A percentile compares a stretch with the other conserved stretches of the same genome.
Conservation (phyloP, 345 rosid genomes). For the Pugionium cornutum region DNA sequence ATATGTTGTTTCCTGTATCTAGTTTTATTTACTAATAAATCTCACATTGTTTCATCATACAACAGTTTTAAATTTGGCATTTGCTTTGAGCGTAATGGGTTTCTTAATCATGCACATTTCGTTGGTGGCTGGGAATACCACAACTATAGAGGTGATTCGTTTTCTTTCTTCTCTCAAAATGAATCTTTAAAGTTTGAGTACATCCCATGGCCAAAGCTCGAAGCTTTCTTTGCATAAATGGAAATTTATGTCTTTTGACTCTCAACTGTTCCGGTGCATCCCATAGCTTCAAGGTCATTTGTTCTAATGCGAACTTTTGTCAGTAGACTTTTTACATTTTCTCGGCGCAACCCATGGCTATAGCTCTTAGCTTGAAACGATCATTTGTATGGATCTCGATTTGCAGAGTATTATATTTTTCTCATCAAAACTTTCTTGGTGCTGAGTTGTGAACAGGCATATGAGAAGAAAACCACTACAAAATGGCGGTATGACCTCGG, state of each 20-base stretch:
- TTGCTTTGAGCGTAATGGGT: conserved; percentile 90
- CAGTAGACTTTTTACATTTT: neutral
- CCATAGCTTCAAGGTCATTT: conserved; percentile 5
- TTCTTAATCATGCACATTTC: conserved; percentile 94
- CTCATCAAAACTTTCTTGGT: conserved; percentile 23
- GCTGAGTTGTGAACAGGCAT: conserved; percentile 57
- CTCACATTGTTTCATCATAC: conserved; percentile 31
- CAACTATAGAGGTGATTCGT: conserved; percentile 82
- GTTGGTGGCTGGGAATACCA: conserved; percentile 78
- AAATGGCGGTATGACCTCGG: conserved; percentile 98
- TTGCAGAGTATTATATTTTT: neutral
- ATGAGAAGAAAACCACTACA: conserved; percentile 87
- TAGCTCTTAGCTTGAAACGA: too few relatives aligned
- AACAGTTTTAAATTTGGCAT: conserved; percentile 89
- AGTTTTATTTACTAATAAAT: neutral
- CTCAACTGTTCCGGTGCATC: neutral
- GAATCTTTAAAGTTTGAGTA: neutral
- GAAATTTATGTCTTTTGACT: neutral
- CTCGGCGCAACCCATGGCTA: neutral
- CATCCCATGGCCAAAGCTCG: neutral
- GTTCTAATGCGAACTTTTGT: neutral
- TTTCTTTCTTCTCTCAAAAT: neutral
- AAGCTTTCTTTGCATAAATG: neutral
- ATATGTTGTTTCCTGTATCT: conserved; percentile 11
- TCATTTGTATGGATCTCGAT: too few relatives aligned